Base-by-base conservation (phyloP, 176 grass and related monocot species). In the Cenchrus americanus region DNA sequence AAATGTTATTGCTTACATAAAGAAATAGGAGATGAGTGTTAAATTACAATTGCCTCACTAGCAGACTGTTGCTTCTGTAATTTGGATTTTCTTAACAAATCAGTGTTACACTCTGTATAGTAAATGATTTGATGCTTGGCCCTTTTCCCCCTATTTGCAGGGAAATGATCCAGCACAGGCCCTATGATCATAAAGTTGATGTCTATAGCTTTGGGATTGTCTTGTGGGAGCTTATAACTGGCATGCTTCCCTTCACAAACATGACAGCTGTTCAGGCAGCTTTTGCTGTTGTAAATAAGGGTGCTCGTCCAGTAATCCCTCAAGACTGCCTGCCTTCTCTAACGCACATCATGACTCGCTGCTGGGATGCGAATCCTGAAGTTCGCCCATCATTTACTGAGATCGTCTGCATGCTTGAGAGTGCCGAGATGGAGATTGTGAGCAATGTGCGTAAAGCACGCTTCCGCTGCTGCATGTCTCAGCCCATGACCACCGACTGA, bases 161-260 rank as follows among this genome's bases (percentile, higher is more conserved):
- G 78, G 93, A 98, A 82, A 98, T 98, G 96, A 98, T 98, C 82
- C 91, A 98, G 83, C 96, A 98, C 81, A 90, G 93, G 74, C 93
- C 96, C 58, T 98, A 95, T 75, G 92, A 91, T 82, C 96, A 98
- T 76, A 98, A 98, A 88, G 96, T 98, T 55, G 96, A 98, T 70
- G 96, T 95, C 14, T 98, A 98, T 32, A 98, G 96, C 83, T 98
- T 98, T 46, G 96, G 93, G 41, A 96, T 98, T 10, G 93, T 98
- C 23, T 41, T 98, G 58, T 98, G 96, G 96, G 96, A 98, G 87
- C 96, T 98, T 30, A 94, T 98, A 66, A 96, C 96, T 0, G 96
- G 96, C 77, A 96, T 96, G 87, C 91, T 98, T 78, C 96, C 96
- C 6, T 98, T 98, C 83, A 88, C 86, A 66, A 96, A 98, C 75